Base-by-base conservation (phyloP, 805 yeast genomes). In the Starmera amethionina region DNA sequence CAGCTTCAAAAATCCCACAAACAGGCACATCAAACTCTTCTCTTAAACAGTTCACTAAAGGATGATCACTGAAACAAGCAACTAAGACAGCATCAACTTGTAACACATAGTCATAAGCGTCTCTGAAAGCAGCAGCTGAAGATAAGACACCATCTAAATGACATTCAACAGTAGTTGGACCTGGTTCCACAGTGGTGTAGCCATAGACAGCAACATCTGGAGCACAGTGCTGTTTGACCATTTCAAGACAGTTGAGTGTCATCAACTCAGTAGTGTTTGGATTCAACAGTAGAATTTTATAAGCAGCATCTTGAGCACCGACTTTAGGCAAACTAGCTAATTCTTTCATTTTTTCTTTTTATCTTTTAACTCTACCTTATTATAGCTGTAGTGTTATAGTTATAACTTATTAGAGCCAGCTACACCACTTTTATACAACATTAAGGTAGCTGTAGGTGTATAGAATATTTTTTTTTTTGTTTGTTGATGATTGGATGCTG, bases 61-160 rank as follows among this genome's bases (percentile, higher is more conserved):
- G 65, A 43, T 60, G 65, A 30, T 59, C 63, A 1, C 63, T 59
- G 46, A 60, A 60, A 35, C 65, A 60, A 1, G 63, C 64, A 5
- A 60, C 63, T 6, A 60, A 41, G 4, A 55, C 51, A 1, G 62
- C 62, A 44, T 60, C 63, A 1, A 45, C 60, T 32, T 58, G 55
- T 19, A 37, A 34, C 5, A 53, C 45, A 33, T 56, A 46, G 11
- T 46, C 52, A 36, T 60, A 57, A 8, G 50, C 51, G 40, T 58
- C 64, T 37, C 58, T 47, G 34, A 60, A 51, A 6, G 55, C 46
- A 14, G 49, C 60, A 4, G 64, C 59, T 8, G 62, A 43, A 1
- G 65, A 60, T 4, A 59, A 35, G 4, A 60, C 63, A 38, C 60
- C 56, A 38, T 60, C 65, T 9, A 60, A 40, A 39, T 60, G 65